A percentile compares a stretch with the other conserved stretches of the same genome.
phyloP scores from a whole-genome alignment of 371 early-diverging fungal genomes.

The Saksenaea vasiformis region DNA sequence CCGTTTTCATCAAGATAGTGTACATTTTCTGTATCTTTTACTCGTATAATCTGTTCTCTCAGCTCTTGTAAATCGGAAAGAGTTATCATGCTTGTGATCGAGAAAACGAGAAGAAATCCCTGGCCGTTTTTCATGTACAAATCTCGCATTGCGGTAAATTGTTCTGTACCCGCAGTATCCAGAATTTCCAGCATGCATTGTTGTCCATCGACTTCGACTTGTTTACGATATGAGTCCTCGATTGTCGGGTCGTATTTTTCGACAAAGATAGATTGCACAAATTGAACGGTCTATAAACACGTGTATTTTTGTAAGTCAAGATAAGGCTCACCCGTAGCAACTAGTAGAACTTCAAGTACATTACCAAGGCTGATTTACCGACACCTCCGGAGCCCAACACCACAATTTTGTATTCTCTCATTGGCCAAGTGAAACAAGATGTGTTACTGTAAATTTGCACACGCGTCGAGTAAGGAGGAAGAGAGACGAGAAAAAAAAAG shows the following conservation, averaged over 20 bases:
- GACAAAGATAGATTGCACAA: conserved; percentile 78
- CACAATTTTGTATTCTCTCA: conserved; percentile 86
- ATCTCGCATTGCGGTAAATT: conserved; percentile 84
- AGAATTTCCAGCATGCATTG: conserved; percentile 80
- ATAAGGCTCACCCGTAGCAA: conserved; percentile 58
- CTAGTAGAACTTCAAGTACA: conserved; percentile 70
- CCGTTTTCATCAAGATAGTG: conserved; percentile 4
- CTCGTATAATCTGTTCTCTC: conserved; percentile 69
- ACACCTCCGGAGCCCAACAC: conserved; percentile 92
- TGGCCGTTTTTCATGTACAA: conserved; percentile 83
- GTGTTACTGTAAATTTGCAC: conserved; percentile 6
- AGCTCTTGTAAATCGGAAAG: conserved; percentile 70
- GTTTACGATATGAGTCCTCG: conserved; percentile 82
- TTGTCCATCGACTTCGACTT: conserved; percentile 72
- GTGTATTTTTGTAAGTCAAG: conserved; percentile 54
- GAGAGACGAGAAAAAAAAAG: neutral
- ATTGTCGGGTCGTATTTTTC: conserved; percentile 83
- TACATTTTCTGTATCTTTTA: conserved; percentile 73
- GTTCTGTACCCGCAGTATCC: conserved; percentile 78
- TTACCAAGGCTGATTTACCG: conserved; percentile 88
- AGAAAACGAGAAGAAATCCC: conserved; percentile 76
- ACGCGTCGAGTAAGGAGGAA: neutral
- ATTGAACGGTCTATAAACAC: conserved; percentile 69
- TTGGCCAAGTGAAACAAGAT: conserved; percentile 20
- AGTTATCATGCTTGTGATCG: conserved; percentile 70